Conservation (phyloP, 352 stramenopile genomes). For the Globisporangium cederbergense region DNA sequence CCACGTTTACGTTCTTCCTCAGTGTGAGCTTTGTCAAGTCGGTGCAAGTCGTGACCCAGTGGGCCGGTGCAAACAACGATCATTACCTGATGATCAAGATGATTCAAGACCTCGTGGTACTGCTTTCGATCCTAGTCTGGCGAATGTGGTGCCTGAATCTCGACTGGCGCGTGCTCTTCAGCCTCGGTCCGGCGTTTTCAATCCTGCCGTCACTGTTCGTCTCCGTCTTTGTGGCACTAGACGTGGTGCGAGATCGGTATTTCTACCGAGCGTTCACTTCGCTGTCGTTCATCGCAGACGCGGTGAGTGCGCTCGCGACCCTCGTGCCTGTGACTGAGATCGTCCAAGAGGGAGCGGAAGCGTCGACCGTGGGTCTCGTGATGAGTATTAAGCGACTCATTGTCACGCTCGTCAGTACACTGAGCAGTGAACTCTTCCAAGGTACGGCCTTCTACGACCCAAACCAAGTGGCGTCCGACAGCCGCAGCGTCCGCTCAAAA, state of each 20-base stretch:
- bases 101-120: slow-evolving; percentile 20
- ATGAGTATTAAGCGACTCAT: slow-evolving; percentile 53
- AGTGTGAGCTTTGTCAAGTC: slow-evolving; percentile 29
- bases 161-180: slow-evolving; percentile 36
- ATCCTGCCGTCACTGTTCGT: slow-evolving; percentile 30
- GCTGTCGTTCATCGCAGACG: slow-evolving; percentile 20
- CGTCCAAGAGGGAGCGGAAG: slow-evolving; percentile 48
- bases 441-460: slow-evolving; percentile 30
- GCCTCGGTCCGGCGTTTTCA: slow-evolving; percentile 19
- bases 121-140: slow-evolving; percentile 32
- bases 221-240: slow-evolving; percentile 23
- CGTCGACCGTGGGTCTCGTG: slow-evolving; percentile 45
- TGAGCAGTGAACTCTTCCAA: slow-evolving; percentile 37
- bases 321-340: slow-evolving; percentile 57
- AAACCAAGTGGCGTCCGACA: slow-evolving; percentile 26
- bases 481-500: slow-evolving; percentile 21
- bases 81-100: slow-evolving; percentile 22
- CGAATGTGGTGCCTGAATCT: slow-evolving; percentile 40
- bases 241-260: slow-evolving; percentile 24
- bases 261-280: slow-evolving; percentile 31
- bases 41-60: slow-evolving; percentile 18
- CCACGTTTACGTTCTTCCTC: slow-evolving; percentile 40
- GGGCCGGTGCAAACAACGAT: slow-evolving; percentile 21
- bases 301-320: slow-evolving; percentile 22
- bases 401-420: slow-evolving; percentile 35